Evolutionary conservation across 2,329 filamentous ascomycete species (phyloP).

Genomic region (Penicillium sp.): DNA sequence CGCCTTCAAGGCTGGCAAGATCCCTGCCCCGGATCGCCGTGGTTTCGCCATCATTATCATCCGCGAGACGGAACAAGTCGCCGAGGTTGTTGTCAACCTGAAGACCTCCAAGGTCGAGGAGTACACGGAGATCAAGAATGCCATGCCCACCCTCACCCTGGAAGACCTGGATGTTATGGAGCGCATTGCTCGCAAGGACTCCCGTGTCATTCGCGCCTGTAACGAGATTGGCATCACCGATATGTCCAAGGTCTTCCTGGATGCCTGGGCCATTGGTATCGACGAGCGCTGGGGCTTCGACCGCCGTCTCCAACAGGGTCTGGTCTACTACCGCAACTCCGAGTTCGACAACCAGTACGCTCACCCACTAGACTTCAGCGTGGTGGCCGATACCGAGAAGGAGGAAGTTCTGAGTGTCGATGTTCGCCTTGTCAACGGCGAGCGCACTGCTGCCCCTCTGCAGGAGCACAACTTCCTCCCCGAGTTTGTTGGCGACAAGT

Average conservation of each 20-base stretch:
- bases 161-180: slow-evolving; percentile 42
- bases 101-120: slow-evolving; percentile 30
- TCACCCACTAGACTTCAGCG: slow-evolving; percentile 33
- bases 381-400: slow-evolving; percentile 33
- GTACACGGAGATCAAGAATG: slow-evolving; percentile 46
- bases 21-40: slow-evolving; percentile 36
- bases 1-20: slow-evolving; percentile 38
- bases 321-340: slow-evolving; percentile 38
- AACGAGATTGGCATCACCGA: slow-evolving; percentile 41
- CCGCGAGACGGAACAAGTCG: slow-evolving; percentile 29
- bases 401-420: slow-evolving; percentile 35
- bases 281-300: slow-evolving; percentile 43
- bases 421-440: slow-evolving; percentile 29
- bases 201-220: slow-evolving; percentile 39
- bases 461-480: slow-evolving; percentile 34
- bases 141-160: slow-evolving; percentile 50
- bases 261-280: slow-evolving; percentile 43
- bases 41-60: slow-evolving; percentile 56
- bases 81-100: slow-evolving; percentile 36
- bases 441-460: slow-evolving; percentile 27
- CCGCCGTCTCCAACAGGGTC: slow-evolving; percentile 37
- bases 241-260: slow-evolving; percentile 40
- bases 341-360: slow-evolving; percentile 38
- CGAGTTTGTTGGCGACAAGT: slow-evolving; percentile 30
- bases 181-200: slow-evolving; percentile 35